Conservation (phyloP, 306 rosid species). For the Rosa chinensis region DNA sequence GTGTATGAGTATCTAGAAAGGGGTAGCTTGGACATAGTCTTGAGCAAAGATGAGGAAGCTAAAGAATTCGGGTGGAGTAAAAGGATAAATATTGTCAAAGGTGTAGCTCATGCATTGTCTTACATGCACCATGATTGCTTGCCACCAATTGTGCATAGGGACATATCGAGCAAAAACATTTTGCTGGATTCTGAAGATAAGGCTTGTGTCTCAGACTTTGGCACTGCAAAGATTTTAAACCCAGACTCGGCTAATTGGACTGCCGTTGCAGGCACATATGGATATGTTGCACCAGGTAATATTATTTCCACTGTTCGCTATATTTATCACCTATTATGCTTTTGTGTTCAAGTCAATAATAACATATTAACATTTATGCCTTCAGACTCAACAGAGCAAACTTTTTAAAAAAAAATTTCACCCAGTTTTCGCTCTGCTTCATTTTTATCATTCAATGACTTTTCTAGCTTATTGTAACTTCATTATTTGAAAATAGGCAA, state of each 20-base stretch:
- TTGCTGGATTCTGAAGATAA: conserved; percentile 11
- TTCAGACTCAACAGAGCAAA: too few relatives aligned
- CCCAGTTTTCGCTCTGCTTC: too few relatives aligned
- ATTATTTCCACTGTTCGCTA: neutral
- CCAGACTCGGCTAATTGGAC: conserved; percentile 20
- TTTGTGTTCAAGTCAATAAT: neutral
- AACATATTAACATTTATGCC: too few relatives aligned
- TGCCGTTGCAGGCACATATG: conserved; percentile 19
- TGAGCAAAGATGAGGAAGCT: conserved; percentile 13
- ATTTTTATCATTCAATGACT: neutral
- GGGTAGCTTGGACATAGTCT: neutral
- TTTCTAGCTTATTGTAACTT: neutral
- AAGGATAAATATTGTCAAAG: conserved; percentile 15
- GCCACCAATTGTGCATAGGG: conserved; percentile 20
- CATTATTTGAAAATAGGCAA: neutral
- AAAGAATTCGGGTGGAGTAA: conserved; percentile 11
- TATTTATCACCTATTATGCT: neutral
- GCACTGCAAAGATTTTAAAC: conserved; percentile 20
- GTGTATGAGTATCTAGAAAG: conserved; percentile 22
- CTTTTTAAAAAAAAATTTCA: too few relatives aligned
- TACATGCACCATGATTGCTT: conserved; percentile 29
- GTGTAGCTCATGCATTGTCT: conserved; percentile 17
- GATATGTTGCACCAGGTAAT: conserved; percentile 25
- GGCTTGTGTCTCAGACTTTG: conserved; percentile 15
- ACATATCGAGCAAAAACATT: conserved; percentile 25